Evolutionary conservation across 2,329 filamentous ascomycete species (phyloP).

Genomic region (Byssothecium circinans): DNA sequence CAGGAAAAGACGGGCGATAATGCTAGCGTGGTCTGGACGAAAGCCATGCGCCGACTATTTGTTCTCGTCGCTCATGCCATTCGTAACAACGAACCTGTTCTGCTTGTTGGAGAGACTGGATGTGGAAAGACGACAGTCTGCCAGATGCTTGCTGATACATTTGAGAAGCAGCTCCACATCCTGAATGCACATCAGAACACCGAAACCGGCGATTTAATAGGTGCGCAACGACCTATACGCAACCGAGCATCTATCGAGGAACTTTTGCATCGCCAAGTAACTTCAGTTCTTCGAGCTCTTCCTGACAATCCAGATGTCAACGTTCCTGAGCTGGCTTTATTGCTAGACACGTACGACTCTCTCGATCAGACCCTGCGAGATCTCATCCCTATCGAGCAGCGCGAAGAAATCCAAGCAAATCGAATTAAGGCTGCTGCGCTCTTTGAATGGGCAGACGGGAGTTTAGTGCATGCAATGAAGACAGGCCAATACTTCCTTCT

Average conservation of each 20-base stretch:
- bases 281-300: constrained; percentile 31
- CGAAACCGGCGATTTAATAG: constrained; percentile 95
- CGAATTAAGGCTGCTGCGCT: constrained; percentile 74
- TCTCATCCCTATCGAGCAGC: constrained; percentile 49
- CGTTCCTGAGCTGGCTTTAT: constrained; percentile 49
- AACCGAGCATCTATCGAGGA: constrained; percentile 77
- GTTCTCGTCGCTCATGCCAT: constrained; percentile 85
- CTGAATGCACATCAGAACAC: constrained; percentile 98
- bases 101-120: constrained; percentile 94
- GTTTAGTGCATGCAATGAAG: constrained; percentile 91
- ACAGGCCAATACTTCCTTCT: constrained; percentile 87
- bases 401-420: constrained; percentile 47
- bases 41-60: constrained; percentile 89
- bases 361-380: constrained; percentile 51
- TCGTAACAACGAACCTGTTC: constrained; percentile 86
- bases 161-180: constrained; percentile 75
- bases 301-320: constrained; percentile 8
- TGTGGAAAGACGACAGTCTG: constrained; percentile 98
- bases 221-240: constrained; percentile 86
- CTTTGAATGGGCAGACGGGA: constrained; percentile 96
- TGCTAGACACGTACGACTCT: constrained; percentile 62
- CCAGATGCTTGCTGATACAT: constrained; percentile 83
- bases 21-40: constrained; percentile 79
- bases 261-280: constrained; percentile 64
- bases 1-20: constrained; percentile 19